Base-by-base conservation (phyloP, 805 yeast genomes). In the Yarrowia alimentaria region DNA sequence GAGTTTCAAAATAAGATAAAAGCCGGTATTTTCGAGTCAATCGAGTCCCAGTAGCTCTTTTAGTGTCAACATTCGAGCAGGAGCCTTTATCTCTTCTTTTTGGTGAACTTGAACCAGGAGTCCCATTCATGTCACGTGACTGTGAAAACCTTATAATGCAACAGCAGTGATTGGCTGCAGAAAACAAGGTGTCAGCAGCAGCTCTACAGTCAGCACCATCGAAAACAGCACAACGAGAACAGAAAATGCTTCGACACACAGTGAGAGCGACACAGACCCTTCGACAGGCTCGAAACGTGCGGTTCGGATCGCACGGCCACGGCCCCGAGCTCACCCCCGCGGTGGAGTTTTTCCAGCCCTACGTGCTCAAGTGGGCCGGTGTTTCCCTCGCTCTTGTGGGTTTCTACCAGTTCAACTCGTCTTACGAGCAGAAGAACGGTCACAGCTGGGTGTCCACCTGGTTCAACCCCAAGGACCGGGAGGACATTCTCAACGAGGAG, bases 201-300 rank as follows among this genome's bases (percentile, higher is more conserved):
- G 22, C n/a, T n/a, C n/a, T n/a, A n/a, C 43, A 37, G 47, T 26
- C 45, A 40, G 47, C 47, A 40, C 33, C 30, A 26, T 29, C 25
- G 25, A 40, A 24, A 38, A 26, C 33, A 26, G 25, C 25, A 22
- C 25, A 22, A 22, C 25, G 10, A 7, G 10, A 22, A 7, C 17
- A 7, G 8, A 43, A 20, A 43, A 43, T 43, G 50, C 37, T 43
- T 28, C 8, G 50, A 43, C 35, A 43, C 50, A 43, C 50, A 14
- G 50, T 24, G 24, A 37, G 50, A 43, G 37, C 37, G 21, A 22
- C 50, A 4, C 37, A 43, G 37, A 43, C 50, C 24, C 37, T 31
- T 43, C 50, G 50, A 31, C 30, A 21, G 50, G 50, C 50, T 30
- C 35, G 50, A 43, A 43, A 43, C 30, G 50, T 30, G 7, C 50